Conservation (phyloP, 164 flowering plant species). For the Chloranthus sessilifolius region DNA sequence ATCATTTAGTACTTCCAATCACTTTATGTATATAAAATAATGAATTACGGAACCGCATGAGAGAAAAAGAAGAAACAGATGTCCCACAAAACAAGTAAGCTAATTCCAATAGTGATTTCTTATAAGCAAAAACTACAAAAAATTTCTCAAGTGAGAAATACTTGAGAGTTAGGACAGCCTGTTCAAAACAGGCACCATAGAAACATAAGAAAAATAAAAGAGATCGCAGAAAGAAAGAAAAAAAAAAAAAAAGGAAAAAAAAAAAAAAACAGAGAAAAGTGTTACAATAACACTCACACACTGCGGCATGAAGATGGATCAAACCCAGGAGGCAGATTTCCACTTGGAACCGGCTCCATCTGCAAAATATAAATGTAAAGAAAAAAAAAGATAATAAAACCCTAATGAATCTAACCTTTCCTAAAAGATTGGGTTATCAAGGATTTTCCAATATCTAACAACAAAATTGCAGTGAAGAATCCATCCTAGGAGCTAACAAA, state of each 20-base stretch:
- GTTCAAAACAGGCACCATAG: background rate
- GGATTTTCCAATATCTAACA: conserved; percentile 2
- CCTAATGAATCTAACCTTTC: conserved; percentile 6
- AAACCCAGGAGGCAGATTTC: conserved; percentile 99
- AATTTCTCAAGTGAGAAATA: background rate
- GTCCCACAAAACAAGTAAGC: background rate
- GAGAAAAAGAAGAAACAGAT: conserved; percentile 1
- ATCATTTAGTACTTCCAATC: conserved; percentile 6
- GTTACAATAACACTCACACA: conserved; percentile 74
- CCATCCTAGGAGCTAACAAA: conserved; percentile 1
- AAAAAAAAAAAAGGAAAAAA: conserved; percentile 10
- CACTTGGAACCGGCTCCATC: conserved; percentile 99
- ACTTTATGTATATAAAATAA: conserved; percentile 3
- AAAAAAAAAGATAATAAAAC: conserved; percentile 20
- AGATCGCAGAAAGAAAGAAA: background rate
- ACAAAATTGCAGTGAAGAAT: conserved; percentile 4
- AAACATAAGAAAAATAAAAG: conserved; percentile 5
- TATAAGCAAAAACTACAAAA: conserved; percentile 3
- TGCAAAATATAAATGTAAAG: conserved; percentile 64
- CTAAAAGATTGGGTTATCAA: background rate
- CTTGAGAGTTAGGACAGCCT: conserved; percentile 1
- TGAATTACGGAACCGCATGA: background rate
- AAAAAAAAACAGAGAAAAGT: conserved; percentile 17
- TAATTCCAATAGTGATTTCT: background rate
- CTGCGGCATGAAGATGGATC: conserved; percentile 99